Conservation (phyloP, 495 filamentous ascomycete species). For the Diplogelasinospora grovesii region DNA sequence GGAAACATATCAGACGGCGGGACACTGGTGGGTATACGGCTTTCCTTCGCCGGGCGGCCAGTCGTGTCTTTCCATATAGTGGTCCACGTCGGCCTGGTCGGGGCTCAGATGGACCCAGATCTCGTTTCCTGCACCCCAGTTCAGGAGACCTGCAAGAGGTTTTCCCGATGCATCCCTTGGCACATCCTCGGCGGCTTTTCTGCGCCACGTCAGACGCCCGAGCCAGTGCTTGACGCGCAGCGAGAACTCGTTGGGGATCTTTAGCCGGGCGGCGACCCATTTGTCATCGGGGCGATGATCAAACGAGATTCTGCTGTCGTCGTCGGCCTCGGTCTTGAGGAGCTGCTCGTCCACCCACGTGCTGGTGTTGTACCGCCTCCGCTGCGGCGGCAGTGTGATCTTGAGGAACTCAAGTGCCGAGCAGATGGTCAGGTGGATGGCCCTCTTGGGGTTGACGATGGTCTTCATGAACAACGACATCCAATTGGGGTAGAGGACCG, state of each 20-base stretch:
- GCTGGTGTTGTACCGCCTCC: conserved; percentile 23
- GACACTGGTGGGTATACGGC: background rate
- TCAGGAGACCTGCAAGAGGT: conserved; percentile 24
- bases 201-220: conserved; percentile 22
- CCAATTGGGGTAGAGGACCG: conserved; percentile 51
- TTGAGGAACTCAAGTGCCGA: conserved; percentile 47
- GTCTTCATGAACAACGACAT: conserved; percentile 50
- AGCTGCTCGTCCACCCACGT: conserved; percentile 38
- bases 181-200: conserved; percentile 10
- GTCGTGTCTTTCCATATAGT: conserved; percentile 9
- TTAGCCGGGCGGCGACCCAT: conserved; percentile 40
- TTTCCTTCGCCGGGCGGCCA: conserved; percentile 1
- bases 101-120: conserved; percentile 46
- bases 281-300: conserved; percentile 41
- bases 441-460: conserved; percentile 48
- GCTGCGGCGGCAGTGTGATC: conserved; percentile 31
- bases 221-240: conserved; percentile 29
- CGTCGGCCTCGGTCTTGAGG: conserved; percentile 19
- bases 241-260: conserved; percentile 41
- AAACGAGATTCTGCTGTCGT: conserved; percentile 28
- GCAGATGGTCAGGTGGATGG: conserved; percentile 51
- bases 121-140: conserved; percentile 34
- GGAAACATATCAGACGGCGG: conserved; percentile 8
- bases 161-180: conserved; percentile 17
- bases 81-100: conserved; percentile 22